Base-by-base conservation (phyloP, 139 green algal genomes). In the Chlorella vulgaris region DNA sequence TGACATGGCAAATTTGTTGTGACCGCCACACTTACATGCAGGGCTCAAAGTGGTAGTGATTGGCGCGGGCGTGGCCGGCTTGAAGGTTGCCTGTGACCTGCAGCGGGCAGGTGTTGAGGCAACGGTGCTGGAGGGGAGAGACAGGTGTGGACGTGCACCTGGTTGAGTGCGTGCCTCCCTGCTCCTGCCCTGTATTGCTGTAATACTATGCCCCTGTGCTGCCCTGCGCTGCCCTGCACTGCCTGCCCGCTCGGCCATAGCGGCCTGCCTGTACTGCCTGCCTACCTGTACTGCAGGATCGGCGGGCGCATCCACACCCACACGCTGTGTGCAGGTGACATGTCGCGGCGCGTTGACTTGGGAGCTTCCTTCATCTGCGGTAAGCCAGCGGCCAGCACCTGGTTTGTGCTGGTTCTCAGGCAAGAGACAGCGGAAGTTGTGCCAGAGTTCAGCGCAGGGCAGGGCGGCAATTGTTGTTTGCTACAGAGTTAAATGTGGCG, bases 41-140 rank as follows among this genome's bases (percentile, higher is more conserved):
- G 83, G 83, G 5, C 69, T 87, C 29, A 38, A 43, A 4, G 83
- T 87, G 53, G 71, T 84, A 29, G 83, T 87, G 22, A 81, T 87
- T 22, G 83, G 83, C 33, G 78, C 29, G 4, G 83, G 83, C 0
- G 69, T 86, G 51, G 60, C 78, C 29, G 83, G 83, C 6, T 69
- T 86, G 4, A 87, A 86, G 63, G 78, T 78, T 3, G 83, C 83
- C 8, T 42, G 26, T 1, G 83, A 87, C 29, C 73, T 87, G 65
- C 69, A 81, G 51, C 42, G 42, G 4, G 26, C 35, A 28, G 83
- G 83, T 6, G 83, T 78, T 10, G 39, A 80, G 24, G 83, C 86
- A 26, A 62, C 40, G 22, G 43, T 87, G 39, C 73, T 87, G 58
- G 83, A 87, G 73, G 78, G 68, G 4, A 66, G 83, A 28, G 71